Evolutionary conservation across 2,329 filamentous ascomycete genomes (phyloP), one percentile per base, ranked within the genome.

Genomic region (Ophiostoma sp.): DNA sequence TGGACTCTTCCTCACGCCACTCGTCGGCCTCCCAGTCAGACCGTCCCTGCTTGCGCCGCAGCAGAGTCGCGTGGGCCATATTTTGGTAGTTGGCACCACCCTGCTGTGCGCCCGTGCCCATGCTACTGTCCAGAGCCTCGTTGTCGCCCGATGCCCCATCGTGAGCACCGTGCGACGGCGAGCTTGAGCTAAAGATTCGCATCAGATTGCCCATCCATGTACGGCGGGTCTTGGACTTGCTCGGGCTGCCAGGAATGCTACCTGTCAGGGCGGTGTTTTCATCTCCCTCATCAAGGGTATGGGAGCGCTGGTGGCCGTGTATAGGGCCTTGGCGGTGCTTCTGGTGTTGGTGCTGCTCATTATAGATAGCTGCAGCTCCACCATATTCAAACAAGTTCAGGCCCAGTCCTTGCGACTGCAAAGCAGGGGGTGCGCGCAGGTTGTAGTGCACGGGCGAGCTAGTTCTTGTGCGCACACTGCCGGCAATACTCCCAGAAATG

Each of bases 151-250:
- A 52, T 10, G 36, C 8, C 3, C 27, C 60, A 2, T 31, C 20
- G 15, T 69, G 54, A 2, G 44, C 54, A 23, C 64, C 41, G 3
- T 60, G n/a, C 7, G 68, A 23, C 20, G 68, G 27, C 1, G 67
- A 48, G 31, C 64, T 65, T 3, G 68, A 67, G 57, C 79, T 83
- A 68, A 92, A 86, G 13, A 89, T 89, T 52, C 89, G 84, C 23
- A 86, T 83, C 27, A 93, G 78, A 67, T 87, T 91, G 31, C 90
- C 90, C 13, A 93, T 80, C 88, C 89, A 92, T 33, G 85, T 85
- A n/a, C 84, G 80, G 4, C 83, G 79, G 74, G 83, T 80, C 76
- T 87, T 88, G 15, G 75, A 79, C 79, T 89, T 84, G 76, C 86
- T 86, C 27, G 88, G 83, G 68, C 85, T 86, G 0, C 85, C 82